Conservation (phyloP, 805 yeast genomes). For the Saccharomycopsis guyanensis region DNA sequence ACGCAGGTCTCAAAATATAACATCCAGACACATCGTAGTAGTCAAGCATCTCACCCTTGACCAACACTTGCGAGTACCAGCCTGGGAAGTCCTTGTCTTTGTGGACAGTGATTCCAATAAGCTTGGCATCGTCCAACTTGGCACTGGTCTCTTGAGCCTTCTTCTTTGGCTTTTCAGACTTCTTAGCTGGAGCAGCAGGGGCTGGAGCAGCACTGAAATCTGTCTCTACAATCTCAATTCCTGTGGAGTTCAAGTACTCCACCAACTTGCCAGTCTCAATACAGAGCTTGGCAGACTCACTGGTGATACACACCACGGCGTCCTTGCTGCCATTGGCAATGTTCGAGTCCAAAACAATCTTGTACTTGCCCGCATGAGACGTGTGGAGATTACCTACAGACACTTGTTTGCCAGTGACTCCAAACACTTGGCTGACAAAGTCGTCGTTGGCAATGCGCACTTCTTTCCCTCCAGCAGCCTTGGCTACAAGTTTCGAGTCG, state of each 20-base stretch:
- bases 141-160: conserved; percentile 32
- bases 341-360: conserved; percentile 49
- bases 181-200: conserved; percentile 28
- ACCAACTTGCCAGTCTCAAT: conserved; percentile 40
- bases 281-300: conserved; percentile 44
- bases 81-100: conserved; percentile 87
- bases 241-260: conserved; percentile 42
- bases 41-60: conserved; percentile 97
- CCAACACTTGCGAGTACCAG: conserved; percentile 95
- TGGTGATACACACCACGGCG: conserved; percentile 37
- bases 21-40: conserved; percentile 99
- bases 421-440: conserved; percentile 57
- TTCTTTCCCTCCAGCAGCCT: conserved; percentile 65
- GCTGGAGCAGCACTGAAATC: conserved; percentile 43
- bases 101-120: conserved; percentile 94
- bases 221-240: conserved; percentile 45
- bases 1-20: conserved; percentile 93
- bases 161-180: conserved; percentile 23
- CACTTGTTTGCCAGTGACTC: conserved; percentile 51
- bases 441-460: conserved; percentile 86
- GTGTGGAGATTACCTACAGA: conserved; percentile 42
- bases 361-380: conserved; percentile 49
- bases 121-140: conserved; percentile 73
- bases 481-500: conserved; percentile 58
- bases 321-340: conserved; percentile 35